phyloP scores from a whole-genome alignment of 306 rosid species.

The Cucumis hystrix region DNA sequence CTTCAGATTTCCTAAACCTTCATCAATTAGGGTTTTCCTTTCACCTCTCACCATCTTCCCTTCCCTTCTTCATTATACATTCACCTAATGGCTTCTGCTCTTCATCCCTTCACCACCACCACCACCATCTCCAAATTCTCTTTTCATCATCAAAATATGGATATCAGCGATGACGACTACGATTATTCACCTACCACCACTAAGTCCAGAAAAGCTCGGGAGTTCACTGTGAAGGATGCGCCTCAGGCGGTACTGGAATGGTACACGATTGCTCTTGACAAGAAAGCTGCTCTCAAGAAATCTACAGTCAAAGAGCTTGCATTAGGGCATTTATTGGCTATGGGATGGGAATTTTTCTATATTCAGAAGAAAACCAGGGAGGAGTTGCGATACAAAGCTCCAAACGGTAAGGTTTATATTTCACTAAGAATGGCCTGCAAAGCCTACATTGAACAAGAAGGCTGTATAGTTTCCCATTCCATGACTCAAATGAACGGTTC shows the following conservation, averaged over 20 bases:
- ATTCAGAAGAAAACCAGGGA: slow-evolving; percentile 7
- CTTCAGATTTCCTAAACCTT: no score
- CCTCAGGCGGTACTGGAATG: slow-evolving; percentile 42
- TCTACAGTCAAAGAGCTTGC: slow-evolving; percentile 15
- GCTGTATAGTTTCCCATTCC: neutral
- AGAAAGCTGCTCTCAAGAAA: neutral
- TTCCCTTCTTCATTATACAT: neutral
- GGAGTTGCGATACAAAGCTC: slow-evolving; percentile 47
- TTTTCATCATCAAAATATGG: neutral
- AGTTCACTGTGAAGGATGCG: neutral
- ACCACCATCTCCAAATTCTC: no score
- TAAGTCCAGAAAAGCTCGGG: neutral
- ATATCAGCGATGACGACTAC: neutral
- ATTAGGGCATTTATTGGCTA: slow-evolving; percentile 28
- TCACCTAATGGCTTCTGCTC: neutral
- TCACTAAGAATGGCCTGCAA: slow-evolving; percentile 49
- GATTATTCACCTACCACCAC: neutral
- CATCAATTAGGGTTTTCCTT: neutral
- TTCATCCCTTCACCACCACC: no score
- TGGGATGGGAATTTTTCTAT: slow-evolving; percentile 45
- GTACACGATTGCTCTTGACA: slow-evolving; percentile 1
- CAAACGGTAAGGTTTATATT: slow-evolving; percentile 23
- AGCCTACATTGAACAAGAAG: slow-evolving; percentile 17
- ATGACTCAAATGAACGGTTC: neutral
- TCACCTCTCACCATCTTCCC: neutral